Percentiles rank a stretch among this genome's conserved stretches.
These are phyloP conservation scores for Cladosporium oxysporum DNA, from an alignment of 2,329 filamentous ascomycete species.

Conservation along the genomic window DNA sequence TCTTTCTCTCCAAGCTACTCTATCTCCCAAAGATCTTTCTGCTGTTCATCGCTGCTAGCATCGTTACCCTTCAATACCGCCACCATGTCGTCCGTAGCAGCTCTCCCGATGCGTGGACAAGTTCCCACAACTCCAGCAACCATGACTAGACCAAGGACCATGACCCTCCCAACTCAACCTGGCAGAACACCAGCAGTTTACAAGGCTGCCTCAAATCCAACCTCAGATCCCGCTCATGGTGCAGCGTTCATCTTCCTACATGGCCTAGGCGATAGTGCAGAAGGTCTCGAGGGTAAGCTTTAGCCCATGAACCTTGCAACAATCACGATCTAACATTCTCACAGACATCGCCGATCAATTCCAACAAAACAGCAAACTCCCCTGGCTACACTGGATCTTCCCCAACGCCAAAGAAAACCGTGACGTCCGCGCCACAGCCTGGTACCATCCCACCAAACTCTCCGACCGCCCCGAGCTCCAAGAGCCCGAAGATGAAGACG, in stretches of 20 bases:
- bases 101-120: slow-evolving; percentile 11
- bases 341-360: slow-evolving; percentile 41
- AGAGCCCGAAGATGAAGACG: slow-evolving; percentile 50
- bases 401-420: slow-evolving; percentile 52
- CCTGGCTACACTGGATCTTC: slow-evolving; percentile 52
- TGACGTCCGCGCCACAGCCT: slow-evolving; percentile 49
- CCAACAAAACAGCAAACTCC: slow-evolving; percentile 50
- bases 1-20: background rate
- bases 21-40: background rate
- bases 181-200: slow-evolving; percentile 39
- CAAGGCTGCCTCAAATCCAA: slow-evolving; percentile 39
- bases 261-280: slow-evolving; percentile 50
- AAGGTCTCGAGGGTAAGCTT: slow-evolving; percentile 44
- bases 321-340: background rate
- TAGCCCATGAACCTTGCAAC: background rate
- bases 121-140: slow-evolving; percentile 14
- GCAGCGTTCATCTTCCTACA: slow-evolving; percentile 52
- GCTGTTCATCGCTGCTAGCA: background rate
- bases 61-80: background rate
- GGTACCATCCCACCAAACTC: slow-evolving; percentile 46
- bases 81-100: slow-evolving; percentile 7
- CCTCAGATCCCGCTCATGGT: slow-evolving; percentile 39
- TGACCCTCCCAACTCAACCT: slow-evolving; percentile 34
- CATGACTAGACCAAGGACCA: slow-evolving; percentile 27
- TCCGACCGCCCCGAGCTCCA: slow-evolving; percentile 47